Conservation (phyloP, 1,284 basidiomycete genomes). For the Tremellales sp. region DNA sequence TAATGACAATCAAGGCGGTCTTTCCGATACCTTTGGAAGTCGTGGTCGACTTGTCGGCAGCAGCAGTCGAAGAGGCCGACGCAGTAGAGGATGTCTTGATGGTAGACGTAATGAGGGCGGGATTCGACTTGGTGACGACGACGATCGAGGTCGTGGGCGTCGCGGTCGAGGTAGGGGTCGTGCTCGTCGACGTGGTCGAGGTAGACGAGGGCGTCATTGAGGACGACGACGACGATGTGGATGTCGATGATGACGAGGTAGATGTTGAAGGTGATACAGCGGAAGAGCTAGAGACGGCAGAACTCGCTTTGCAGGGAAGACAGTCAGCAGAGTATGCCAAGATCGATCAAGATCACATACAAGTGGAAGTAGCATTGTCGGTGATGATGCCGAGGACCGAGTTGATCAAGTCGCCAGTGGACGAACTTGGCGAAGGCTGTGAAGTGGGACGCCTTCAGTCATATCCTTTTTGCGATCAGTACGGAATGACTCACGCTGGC, state of each 20-base stretch:
- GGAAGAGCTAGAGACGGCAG: background rate
- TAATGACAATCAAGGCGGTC: conserved; percentile 65
- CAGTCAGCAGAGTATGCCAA: background rate
- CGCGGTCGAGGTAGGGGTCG: conserved; percentile 8
- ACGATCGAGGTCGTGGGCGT: conserved; percentile 8
- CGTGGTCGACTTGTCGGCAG: conserved; percentile 13
- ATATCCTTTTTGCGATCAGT: too few relatives aligned
- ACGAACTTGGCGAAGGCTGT: too few relatives aligned
- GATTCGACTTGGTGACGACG: background rate
- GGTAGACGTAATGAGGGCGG: background rate
- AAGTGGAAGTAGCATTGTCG: too few relatives aligned
- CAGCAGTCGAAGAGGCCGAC: conserved; percentile 16
- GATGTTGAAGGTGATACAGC: too few relatives aligned
- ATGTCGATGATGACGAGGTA: background rate
- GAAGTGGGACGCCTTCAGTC: too few relatives aligned
- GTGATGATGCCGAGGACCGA: too few relatives aligned
- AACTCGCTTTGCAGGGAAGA: background rate
- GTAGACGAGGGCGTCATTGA: conserved; percentile 2
- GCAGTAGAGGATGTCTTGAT: conserved; percentile 7
- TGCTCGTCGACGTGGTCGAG: conserved; percentile 15
- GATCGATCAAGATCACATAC: background rate
- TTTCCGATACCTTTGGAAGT: conserved; percentile 46
- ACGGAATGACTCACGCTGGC: background rate
- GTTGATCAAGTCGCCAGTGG: too few relatives aligned
- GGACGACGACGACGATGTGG: background rate